Evolutionary conservation across 2,329 filamentous ascomycete genomes (phyloP), one percentile per base, ranked within the genome.

Genomic region (Trematosphaeria pertusa): DNA sequence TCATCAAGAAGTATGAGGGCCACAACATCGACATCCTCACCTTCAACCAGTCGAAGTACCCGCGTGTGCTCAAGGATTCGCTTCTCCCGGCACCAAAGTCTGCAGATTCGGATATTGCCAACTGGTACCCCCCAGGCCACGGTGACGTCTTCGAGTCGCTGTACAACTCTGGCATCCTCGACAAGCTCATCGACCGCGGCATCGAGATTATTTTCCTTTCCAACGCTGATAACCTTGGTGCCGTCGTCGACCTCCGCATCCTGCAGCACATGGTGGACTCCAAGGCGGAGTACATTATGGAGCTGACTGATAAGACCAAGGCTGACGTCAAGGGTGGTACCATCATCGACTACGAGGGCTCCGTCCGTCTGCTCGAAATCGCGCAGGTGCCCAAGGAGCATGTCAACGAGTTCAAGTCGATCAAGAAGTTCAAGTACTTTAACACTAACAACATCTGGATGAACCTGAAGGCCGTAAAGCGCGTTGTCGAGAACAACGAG

Each of bases 361-460:
- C 89, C 47, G 93, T 95, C 63, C 92, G 94, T 71, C 88, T 99
- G 61, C 88, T 99, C 42, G 94, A 99, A 81, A 97, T 99, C 67
- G 94, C 94, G 11, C 94, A 99, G 82, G 94, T 99, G 26, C 94
- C 94, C 78, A 99, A 97, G 86, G 91, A 99, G 82, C 94, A 99
- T 79, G 90, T 94, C 75, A 97, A 99, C 80, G 94, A 99, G 81
- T 99, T 99, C 90, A 99, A 99, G 87, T 97, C 92, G 37, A 99
- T 99, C 84, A 99, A 99, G 88, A 99, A 99, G 85, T 99, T 99
- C 88, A 97, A 96, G 85, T 99, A 99, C 87, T 99, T 99, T 88
- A 99, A 99, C 86, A 99, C 94, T 78, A 99, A 99, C 89, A 99
- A 99, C 85, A 97, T 99, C 79, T 99, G 94, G 94, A 89, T 99